Evolutionary conservation across 2,329 filamentous ascomycete genomes (phyloP).

Genomic region (Penicillium sp.): DNA sequence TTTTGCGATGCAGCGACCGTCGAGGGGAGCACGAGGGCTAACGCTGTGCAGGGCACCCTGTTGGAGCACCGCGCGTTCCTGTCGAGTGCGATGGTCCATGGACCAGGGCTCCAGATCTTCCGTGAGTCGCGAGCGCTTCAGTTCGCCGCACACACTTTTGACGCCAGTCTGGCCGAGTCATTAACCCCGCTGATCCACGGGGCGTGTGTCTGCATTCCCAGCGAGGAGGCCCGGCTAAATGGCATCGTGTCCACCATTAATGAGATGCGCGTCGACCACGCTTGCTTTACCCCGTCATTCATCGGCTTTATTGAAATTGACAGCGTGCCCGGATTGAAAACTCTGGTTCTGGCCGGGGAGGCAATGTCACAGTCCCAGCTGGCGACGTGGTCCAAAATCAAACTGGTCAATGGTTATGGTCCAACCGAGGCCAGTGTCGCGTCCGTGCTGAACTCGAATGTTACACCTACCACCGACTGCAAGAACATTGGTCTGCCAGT

Average conservation of each 20-base stretch:
- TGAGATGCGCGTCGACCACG: constrained; percentile 53
- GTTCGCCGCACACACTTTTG: constrained; percentile 56
- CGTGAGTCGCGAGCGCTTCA: constrained; percentile 57
- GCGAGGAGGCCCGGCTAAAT: constrained; percentile 48
- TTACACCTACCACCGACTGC: constrained; percentile 32
- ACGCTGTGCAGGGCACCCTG: constrained; percentile 53
- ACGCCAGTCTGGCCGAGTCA: constrained; percentile 55
- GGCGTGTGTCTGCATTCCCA: constrained; percentile 59
- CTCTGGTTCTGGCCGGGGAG: constrained; percentile 47
- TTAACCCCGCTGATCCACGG: constrained; percentile 56
- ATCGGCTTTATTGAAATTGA: constrained; percentile 48
- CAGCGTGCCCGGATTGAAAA: constrained; percentile 44
- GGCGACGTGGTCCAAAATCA: constrained; percentile 37
- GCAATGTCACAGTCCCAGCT: constrained; percentile 48
- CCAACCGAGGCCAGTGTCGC: constrained; percentile 44
- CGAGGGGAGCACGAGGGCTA: constrained; percentile 1
- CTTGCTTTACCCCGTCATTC: constrained; percentile 60
- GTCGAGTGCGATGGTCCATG: constrained; percentile 55
- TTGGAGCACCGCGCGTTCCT: constrained; percentile 61
- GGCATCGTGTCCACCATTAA: constrained; percentile 53
- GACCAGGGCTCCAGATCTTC: constrained; percentile 49
- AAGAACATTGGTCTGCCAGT: constrained; percentile 37
- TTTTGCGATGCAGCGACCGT: neutral
- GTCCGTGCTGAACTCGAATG: constrained; percentile 34
- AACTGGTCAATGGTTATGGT: constrained; percentile 45